A percentile compares a stretch with the other conserved stretches of the same genome.
Evolutionary conservation across 306 rosid genomes (phyloP).

Genomic region (Vachellia pachyceras): DNA sequence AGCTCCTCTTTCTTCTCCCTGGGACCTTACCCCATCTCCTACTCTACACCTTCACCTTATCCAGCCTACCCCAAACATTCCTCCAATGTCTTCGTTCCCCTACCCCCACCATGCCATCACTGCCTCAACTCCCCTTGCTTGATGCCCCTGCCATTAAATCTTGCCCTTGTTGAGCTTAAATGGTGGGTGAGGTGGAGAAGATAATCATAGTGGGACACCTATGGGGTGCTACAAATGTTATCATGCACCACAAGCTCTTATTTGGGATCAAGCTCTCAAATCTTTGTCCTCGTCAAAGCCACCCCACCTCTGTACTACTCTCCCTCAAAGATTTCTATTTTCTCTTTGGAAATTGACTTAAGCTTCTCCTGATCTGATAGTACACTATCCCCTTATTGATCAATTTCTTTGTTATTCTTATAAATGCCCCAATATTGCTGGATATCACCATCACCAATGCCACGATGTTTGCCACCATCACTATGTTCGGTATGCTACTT

Average conservation of each 20-base stretch:
- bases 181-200: too few relatives aligned
- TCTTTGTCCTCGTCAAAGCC: slow-evolving; percentile 47
- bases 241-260: slow-evolving; percentile 87
- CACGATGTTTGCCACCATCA: slow-evolving; percentile 87
- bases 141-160: too few relatives aligned
- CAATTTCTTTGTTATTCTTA: slow-evolving; percentile 81
- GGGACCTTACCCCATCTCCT: too few relatives aligned
- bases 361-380: too few relatives aligned
- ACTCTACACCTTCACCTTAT: too few relatives aligned
- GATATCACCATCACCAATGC: slow-evolving; percentile 95
- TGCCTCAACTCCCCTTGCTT: too few relatives aligned
- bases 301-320: slow-evolving; percentile 4
- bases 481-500: slow-evolving; percentile 68
- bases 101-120: too few relatives aligned
- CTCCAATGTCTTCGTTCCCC: too few relatives aligned
- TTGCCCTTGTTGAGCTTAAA: too few relatives aligned
- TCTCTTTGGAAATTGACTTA: slow-evolving; percentile 69
- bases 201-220: slow-evolving; percentile 81
- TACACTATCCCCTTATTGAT: slow-evolving; percentile 65
- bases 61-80: too few relatives aligned
- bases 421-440: slow-evolving; percentile 78
- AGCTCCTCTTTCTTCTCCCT: too few relatives aligned
- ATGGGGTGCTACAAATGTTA: slow-evolving; percentile 93
- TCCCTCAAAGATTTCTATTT: slow-evolving; percentile 34
- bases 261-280: too few relatives aligned